Percentiles rank a stretch among this genome's conserved stretches.
Evolutionary conservation across 2,329 filamentous ascomycete genomes (phyloP).

Genomic region (Nemania abortiva): DNA sequence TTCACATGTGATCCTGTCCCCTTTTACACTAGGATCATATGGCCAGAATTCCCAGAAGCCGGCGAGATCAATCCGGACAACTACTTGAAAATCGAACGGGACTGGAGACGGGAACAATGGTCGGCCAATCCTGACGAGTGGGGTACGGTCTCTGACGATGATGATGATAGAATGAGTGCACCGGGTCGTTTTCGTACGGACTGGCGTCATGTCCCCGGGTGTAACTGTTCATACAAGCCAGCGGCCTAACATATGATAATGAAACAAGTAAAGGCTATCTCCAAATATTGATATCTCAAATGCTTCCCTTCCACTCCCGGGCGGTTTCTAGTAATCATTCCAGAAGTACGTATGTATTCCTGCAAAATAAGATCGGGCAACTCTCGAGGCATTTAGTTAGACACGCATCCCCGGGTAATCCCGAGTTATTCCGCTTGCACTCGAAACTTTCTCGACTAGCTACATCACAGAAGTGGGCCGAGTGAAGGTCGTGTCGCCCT

Average conservation of each 20-base stretch:
- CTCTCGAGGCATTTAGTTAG: too few species aligned
- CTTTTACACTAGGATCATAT: not conserved
- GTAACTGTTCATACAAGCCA: slow-evolving; percentile 7
- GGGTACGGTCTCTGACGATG: slow-evolving; percentile 2
- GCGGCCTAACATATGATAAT: not conserved
- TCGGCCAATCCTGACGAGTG: not conserved
- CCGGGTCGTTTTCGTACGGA: not conserved
- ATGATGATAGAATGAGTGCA: slow-evolving; percentile 11
- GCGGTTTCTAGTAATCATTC: too few species aligned
- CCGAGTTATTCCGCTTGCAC: too few species aligned
- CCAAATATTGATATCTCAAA: too few species aligned
- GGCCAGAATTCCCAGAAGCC: slow-evolving; percentile 3
- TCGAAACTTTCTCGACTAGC: too few species aligned
- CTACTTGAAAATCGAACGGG: slow-evolving; percentile 3
- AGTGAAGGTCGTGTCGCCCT: too few species aligned
- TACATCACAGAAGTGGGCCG: too few species aligned
- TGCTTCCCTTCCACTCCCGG: too few species aligned
- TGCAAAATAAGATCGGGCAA: too few species aligned
- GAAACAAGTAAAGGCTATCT: not conserved
- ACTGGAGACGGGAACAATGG: not conserved
- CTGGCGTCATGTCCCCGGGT: not conserved
- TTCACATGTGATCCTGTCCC: slow-evolving; percentile 2
- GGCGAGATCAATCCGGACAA: slow-evolving; percentile 6
- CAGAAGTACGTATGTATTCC: too few species aligned
- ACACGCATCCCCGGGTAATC: too few species aligned